Evolutionary conservation across 371 early-diverging fungal genomes (phyloP).

Genomic region (Choanephora cucurbitarum): DNA sequence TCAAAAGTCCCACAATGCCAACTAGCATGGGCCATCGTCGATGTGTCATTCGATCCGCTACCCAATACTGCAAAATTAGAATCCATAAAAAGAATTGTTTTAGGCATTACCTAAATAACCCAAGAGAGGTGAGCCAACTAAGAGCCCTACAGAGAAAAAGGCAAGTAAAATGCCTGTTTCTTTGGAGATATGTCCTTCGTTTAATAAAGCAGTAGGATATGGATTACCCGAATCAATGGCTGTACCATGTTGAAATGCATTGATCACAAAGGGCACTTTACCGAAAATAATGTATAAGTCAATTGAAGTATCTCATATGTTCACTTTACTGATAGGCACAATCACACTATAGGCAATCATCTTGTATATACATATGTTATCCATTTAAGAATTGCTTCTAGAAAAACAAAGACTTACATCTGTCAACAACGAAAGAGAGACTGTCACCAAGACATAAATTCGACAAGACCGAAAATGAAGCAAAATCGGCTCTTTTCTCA

Average conservation of each 20-base stretch:
- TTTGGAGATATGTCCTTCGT: conserved; percentile 43
- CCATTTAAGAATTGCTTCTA: too few species aligned
- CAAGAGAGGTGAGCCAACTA: conserved; percentile 67
- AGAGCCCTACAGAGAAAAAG: conserved; percentile 60
- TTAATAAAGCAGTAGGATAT: conserved; percentile 5
- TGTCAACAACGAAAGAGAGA: conserved; percentile 36
- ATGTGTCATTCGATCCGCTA: conserved; percentile 30
- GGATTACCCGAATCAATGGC: conserved; percentile 10
- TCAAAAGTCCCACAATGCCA: conserved; percentile 52
- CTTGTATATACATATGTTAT: too few species aligned
- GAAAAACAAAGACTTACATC: conserved; percentile 27
- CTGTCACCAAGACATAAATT: conserved; percentile 35
- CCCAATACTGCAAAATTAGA: too few species aligned
- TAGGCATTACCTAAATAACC: conserved; percentile 55
- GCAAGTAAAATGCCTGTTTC: conserved; percentile 73
- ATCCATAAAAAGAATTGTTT: too few species aligned
- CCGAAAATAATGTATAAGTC: too few species aligned
- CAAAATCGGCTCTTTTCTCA: too few species aligned
- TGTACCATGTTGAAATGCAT: conserved; percentile 33
- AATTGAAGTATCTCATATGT: too few species aligned
- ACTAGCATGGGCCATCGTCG: conserved; percentile 59
- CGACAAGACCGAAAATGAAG: conserved; percentile 25
- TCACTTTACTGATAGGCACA: conserved; percentile 74
- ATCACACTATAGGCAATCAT: conserved; percentile 73
- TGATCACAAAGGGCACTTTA: conserved; percentile 71